A percentile compares a stretch with the other conserved stretches of the same genome.
These are phyloP conservation scores for Pythium rishiriense DNA, from an alignment of 352 stramenopile species.

Conservation along the genomic window DNA sequence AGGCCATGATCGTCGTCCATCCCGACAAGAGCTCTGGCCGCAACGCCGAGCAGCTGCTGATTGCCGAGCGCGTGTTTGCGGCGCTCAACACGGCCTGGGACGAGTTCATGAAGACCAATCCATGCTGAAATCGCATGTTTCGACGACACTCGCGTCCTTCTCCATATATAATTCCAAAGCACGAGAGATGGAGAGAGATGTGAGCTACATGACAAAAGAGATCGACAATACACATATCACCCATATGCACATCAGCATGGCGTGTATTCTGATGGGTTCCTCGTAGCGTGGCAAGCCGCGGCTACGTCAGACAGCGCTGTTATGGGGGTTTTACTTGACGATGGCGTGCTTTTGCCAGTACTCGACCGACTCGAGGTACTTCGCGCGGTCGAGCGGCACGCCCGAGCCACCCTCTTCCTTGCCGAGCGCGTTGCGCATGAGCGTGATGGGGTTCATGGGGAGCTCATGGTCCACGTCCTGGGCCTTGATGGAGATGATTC, in stretches of 20 bases:
- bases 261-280: background rate
- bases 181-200: constrained; percentile 4
- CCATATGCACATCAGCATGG: background rate
- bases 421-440: constrained; percentile 98
- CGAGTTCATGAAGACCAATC: constrained; percentile 79
- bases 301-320: background rate
- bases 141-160: no score
- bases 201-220: background rate
- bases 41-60: constrained; percentile 86
- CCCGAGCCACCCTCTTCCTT: constrained; percentile 92
- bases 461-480: constrained; percentile 96
- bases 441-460: constrained; percentile 98
- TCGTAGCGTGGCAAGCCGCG: background rate
- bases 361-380: constrained; percentile 84
- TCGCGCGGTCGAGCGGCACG: constrained; percentile 72
- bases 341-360: constrained; percentile 88
- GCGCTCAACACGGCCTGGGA: constrained; percentile 90
- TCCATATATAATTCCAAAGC: no score
- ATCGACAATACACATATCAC: constrained; percentile 3
- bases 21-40: constrained; percentile 88
- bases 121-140: no score
- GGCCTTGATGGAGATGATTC: constrained; percentile 97
- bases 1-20: constrained; percentile 93
- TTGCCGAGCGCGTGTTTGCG: constrained; percentile 90
- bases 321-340: constrained; percentile 52